These are phyloP conservation scores for Neurospora sp. DNA, from an alignment of 495 filamentous ascomycete genomes.

Conservation along the genomic window DNA sequence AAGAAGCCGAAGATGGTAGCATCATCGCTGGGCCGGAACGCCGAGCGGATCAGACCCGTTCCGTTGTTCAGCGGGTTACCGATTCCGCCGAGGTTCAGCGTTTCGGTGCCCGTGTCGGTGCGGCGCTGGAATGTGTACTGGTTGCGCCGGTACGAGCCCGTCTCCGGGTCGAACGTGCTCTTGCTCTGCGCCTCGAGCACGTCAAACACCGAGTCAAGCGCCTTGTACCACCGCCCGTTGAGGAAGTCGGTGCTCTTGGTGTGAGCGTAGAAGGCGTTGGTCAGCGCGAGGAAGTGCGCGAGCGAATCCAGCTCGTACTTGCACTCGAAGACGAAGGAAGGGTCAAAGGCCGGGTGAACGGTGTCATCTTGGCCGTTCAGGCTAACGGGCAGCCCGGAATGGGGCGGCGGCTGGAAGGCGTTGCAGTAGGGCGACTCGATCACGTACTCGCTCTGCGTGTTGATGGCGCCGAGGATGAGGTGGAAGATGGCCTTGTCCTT, in stretches of 20 bases:
- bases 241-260: slow-evolving; percentile 72
- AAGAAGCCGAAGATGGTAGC: slow-evolving; percentile 94
- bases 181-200: slow-evolving; percentile 70
- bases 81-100: slow-evolving; percentile 66
- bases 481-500: slow-evolving; percentile 64
- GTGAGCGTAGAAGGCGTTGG: slow-evolving; percentile 74
- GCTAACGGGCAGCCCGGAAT: slow-evolving; percentile 58
- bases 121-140: slow-evolving; percentile 77
- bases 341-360: slow-evolving; percentile 82
- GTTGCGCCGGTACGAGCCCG: slow-evolving; percentile 54
- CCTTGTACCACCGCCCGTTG: slow-evolving; percentile 67
- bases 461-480: slow-evolving; percentile 88
- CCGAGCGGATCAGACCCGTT: slow-evolving; percentile 80
- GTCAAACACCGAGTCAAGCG: slow-evolving; percentile 60
- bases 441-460: slow-evolving; percentile 90
- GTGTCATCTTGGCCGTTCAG: slow-evolving; percentile 68
- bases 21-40: slow-evolving; percentile 95
- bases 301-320: slow-evolving; percentile 98
- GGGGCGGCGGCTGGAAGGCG: slow-evolving; percentile 89
- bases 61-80: slow-evolving; percentile 84
- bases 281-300: slow-evolving; percentile 78
- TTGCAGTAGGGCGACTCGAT: slow-evolving; percentile 96
- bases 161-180: slow-evolving; percentile 64
- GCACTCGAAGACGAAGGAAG: slow-evolving; percentile 84
- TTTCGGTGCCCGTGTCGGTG: slow-evolving; percentile 82